Percentiles rank a stretch among this genome's conserved stretches.
Conservation (phyloP, 148 eudicot species). For the Rheum nobile region DNA sequence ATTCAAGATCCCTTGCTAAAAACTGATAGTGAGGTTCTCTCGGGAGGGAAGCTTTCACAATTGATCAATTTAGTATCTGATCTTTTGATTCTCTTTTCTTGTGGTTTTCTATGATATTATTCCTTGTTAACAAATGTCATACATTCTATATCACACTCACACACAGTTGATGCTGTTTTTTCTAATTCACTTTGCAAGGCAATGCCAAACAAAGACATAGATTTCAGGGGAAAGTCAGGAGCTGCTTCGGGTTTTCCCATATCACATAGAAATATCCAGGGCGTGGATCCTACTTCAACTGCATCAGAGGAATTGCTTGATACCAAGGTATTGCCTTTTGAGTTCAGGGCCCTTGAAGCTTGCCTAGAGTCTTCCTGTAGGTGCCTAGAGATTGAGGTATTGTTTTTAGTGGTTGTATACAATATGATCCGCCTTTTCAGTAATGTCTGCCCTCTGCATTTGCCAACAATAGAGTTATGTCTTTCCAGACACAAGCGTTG, state of each 20-base stretch:
- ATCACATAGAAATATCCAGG: neutral
- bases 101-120: neutral
- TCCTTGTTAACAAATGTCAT: too few relatives aligned
- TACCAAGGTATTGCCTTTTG: constrained; percentile 35
- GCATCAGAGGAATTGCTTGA: neutral
- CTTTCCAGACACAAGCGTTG: constrained; percentile 31
- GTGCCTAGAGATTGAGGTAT: constrained; percentile 49
- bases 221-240: neutral
- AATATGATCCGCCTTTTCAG: neutral
- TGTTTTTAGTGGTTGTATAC: neutral
- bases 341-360: constrained; percentile 49
- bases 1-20: too few relatives aligned
- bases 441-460: neutral
- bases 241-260: neutral
- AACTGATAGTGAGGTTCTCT: neutral
- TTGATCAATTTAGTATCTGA: neutral
- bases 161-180: neutral
- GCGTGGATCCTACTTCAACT: neutral
- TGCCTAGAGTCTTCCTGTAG: constrained; percentile 56
- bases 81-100: neutral
- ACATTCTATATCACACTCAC: neutral
- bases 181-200: neutral
- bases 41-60: neutral
- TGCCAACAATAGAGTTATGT: neutral
- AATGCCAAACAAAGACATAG: neutral